Conservation (phyloP, 805 yeast species). For the Metschnikowia shivogae region DNA sequence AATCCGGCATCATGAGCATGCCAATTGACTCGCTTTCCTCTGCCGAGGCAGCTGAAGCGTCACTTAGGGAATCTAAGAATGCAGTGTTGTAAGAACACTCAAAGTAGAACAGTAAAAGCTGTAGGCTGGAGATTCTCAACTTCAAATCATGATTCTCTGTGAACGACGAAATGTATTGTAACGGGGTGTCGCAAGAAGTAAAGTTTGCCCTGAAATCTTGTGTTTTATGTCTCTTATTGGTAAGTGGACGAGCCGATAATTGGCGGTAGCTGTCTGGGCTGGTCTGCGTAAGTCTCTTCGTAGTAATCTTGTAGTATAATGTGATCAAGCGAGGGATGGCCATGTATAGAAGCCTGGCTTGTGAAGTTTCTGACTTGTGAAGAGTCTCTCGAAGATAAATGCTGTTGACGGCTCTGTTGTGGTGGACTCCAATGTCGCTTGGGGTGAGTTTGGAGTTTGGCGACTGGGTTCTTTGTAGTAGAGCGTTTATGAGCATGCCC, state of each 20-base stretch:
- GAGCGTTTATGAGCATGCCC: constrained; percentile 22
- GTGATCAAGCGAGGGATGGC: constrained; percentile 33
- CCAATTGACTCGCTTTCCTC: background rate
- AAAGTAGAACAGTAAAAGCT: constrained; percentile 25
- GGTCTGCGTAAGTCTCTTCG: too few relatives aligned
- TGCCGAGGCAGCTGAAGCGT: background rate
- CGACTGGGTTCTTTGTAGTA: constrained; percentile 16
- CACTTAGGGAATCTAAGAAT: background rate
- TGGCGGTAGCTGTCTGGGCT: background rate
- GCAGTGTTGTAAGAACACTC: background rate
- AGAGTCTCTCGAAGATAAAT: constrained; percentile 23
- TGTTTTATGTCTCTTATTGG: constrained; percentile 27
- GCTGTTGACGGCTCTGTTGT: constrained; percentile 17
- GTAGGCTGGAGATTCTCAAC: constrained; percentile 22
- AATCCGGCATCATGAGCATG: background rate
- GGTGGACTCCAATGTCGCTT: constrained; percentile 13
- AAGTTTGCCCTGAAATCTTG: constrained; percentile 3
- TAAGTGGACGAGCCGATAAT: constrained; percentile 3
- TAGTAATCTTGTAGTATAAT: constrained; percentile 27
- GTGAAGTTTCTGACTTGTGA: constrained; percentile 17
- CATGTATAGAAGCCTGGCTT: constrained; percentile 39
- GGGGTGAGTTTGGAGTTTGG: constrained; percentile 10
- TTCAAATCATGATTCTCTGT: constrained; percentile 15
- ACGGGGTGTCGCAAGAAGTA: constrained; percentile 9
- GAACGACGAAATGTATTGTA: constrained; percentile 26